Percentiles rank a stretch among this genome's conserved stretches.
These are phyloP conservation scores for Kokia cookei DNA, from an alignment of 441 rosid genomes.

Conservation along the genomic window DNA sequence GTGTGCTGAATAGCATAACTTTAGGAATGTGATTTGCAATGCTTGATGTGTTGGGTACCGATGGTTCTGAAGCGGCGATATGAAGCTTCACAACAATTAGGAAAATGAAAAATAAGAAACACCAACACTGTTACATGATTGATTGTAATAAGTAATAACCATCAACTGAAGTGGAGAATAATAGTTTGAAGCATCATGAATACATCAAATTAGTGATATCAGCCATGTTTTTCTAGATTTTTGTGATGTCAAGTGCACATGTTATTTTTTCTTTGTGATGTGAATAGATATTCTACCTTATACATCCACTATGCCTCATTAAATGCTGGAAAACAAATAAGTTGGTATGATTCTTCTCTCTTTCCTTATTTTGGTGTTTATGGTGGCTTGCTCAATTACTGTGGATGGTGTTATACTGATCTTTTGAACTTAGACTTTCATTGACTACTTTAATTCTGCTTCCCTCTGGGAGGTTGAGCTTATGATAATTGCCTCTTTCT, in stretches of 20 bases:
- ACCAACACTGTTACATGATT: neutral
- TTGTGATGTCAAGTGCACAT: neutral
- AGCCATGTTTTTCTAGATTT: neutral
- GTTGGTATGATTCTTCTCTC: neutral
- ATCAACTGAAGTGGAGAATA: neutral
- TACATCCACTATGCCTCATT: neutral
- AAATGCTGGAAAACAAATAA: neutral
- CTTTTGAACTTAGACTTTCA: neutral
- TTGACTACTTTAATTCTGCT: neutral
- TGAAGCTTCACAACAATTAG: neutral
- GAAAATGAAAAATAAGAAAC: neutral
- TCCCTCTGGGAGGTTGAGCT: neutral
- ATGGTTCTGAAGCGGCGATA: neutral
- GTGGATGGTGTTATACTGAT: neutral
- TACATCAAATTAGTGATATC: neutral
- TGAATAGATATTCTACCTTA: neutral
- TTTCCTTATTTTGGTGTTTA: neutral
- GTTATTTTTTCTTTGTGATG: neutral
- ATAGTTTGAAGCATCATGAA: neutral
- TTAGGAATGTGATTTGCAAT: neutral
- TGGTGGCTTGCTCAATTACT: neutral
- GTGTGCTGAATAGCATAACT: neutral
- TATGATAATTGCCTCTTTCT: neutral
- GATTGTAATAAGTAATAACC: neutral
- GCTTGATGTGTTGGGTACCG: neutral